phyloP scores from a whole-genome alignment of 352 stramenopile genomes.

The Hyphochytrium catenoides region DNA sequence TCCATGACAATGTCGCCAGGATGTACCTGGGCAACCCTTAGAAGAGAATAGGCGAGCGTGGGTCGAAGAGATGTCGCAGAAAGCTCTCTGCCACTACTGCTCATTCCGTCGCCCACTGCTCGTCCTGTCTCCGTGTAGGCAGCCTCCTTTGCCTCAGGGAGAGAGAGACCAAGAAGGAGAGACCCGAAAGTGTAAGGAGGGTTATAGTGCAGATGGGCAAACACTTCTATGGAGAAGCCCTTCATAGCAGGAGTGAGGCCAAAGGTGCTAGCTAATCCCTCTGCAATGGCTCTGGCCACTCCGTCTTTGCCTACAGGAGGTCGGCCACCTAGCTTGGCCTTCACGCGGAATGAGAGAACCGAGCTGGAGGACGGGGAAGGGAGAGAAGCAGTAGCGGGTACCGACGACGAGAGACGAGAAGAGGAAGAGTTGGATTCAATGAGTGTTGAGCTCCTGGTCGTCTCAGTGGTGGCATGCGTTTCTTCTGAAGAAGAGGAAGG shows the following conservation, averaged over 20 bases:
- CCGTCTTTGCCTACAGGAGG: background rate
- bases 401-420: too few relatives aligned
- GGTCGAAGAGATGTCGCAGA: conserved; percentile 4
- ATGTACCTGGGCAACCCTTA: conserved; percentile 2
- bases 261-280: conserved; percentile 1
- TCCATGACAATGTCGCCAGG: conserved; percentile 1
- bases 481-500: too few relatives aligned
- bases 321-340: background rate
- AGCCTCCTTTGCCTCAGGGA: conserved; percentile 2
- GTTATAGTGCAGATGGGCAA: conserved; percentile 5
- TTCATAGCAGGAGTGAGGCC: background rate
- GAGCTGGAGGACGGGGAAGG: too few relatives aligned
- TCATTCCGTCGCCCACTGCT: conserved; percentile 2
- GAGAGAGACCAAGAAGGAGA: conserved; percentile 3
- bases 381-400: too few relatives aligned
- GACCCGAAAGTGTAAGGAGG: conserved; percentile 1
- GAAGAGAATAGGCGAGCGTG: conserved; percentile 6
- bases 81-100: conserved; percentile 3
- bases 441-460: too few relatives aligned
- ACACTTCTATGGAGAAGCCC: conserved; percentile 5
- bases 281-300: conserved; percentile 1
- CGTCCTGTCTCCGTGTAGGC: background rate
- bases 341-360: conserved; percentile 7
- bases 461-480: too few relatives aligned
- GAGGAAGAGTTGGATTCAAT: too few relatives aligned